Evolutionary conservation across 2,329 filamentous ascomycete genomes (phyloP).

Genomic region (Rosellinia necatrix): DNA sequence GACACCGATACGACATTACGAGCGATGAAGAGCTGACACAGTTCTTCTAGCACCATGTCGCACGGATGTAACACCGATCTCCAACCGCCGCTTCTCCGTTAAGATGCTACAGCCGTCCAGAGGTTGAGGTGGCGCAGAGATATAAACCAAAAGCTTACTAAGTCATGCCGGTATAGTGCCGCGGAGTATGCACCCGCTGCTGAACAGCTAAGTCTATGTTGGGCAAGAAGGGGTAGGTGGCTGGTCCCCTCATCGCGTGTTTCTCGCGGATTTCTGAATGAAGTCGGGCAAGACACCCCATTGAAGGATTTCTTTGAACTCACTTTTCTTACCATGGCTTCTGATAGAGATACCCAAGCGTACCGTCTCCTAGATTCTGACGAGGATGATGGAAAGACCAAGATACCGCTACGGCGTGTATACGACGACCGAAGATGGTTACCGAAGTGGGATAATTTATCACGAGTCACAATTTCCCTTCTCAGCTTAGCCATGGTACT

Average conservation of each 20-base stretch:
- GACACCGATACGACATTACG: too few species aligned
- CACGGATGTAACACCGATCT: too few species aligned
- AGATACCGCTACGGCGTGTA: background rate
- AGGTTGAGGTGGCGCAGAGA: too few species aligned
- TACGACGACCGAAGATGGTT: background rate
- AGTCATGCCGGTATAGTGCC: background rate
- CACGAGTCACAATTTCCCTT: background rate
- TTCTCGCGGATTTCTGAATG: background rate
- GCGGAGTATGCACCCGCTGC: background rate
- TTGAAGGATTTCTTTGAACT: background rate
- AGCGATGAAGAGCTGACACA: too few species aligned
- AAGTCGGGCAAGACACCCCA: background rate
- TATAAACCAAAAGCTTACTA: background rate
- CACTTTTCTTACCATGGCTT: background rate
- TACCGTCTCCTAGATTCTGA: background rate
- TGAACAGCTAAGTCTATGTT: background rate
- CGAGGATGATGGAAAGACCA: background rate
- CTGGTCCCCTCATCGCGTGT: background rate
- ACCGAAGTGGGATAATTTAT: background rate
- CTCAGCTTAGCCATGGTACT: background rate
- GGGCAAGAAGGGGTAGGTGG: background rate
- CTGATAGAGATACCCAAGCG: background rate
- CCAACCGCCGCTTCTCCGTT: background rate
- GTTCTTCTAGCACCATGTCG: too few species aligned
- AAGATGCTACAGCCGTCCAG: background rate